Evolutionary conservation across 2,329 filamentous ascomycete species (phyloP), one percentile per base, ranked within the genome.

Genomic region (Arachnopeziza araneosa): DNA sequence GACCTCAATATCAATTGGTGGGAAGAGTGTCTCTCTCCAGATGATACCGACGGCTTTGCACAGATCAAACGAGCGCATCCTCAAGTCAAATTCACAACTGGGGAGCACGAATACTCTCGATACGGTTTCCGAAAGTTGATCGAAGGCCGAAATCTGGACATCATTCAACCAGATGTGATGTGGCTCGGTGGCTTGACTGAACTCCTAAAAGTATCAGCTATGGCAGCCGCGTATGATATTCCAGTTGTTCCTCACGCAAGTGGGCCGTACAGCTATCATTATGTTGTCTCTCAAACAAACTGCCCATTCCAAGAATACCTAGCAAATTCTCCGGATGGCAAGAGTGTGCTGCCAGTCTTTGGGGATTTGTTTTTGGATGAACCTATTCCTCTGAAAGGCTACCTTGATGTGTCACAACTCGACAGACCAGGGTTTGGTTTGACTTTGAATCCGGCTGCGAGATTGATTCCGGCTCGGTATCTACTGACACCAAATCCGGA

Each of bases 161-260:
- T 97, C 68, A 86, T 97, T 70, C 93, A 96, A 77, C 93, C 93
- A 17, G 93, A 97, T 71, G 92, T 97, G 65, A 97, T 97, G 93
- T 97, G 93, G 93, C 86, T 96, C 17, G 93, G 93, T 64, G 93
- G 93, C 63, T 75, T 97, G 80, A 97, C 93, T 0, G 93, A 97
- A 76, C 82, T 97, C 60, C 85, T 97, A 66, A 95, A 91, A 76
- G 88, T 97, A 56, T 84, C 91, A 19, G 89, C 92, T 57, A 88
- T 96, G 84, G 93, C 93, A 3, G 85, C 92, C 4, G 93, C 93
- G 23, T 97, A 97, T 75, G 93, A 97, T 71, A 89, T 97, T 62
- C 93, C 93, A 14, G 92, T 97, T 19, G 91, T 97, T 17, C 93
- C 93, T n/a, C 93, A 97, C 72, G 93, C 93, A 52, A 95, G 89